A percentile compares a stretch with the other conserved stretches of the same genome.
phyloP scores from a whole-genome alignment of 1,284 basidiomycete genomes.

The Ustilago vetiveriae region DNA sequence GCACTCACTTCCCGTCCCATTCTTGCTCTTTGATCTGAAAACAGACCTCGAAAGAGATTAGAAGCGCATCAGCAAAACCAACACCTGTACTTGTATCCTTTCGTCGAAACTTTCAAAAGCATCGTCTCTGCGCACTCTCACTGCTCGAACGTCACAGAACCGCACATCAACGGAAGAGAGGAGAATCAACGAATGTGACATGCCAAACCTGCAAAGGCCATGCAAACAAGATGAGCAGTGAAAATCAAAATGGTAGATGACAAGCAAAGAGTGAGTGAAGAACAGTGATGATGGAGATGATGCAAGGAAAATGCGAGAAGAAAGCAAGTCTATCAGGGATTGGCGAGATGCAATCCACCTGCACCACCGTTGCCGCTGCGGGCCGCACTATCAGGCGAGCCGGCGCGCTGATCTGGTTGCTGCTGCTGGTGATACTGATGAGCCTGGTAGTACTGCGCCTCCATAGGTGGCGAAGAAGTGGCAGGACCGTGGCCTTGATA shows the following conservation, averaged over 20 bases:
- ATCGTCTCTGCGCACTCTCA: too few species aligned
- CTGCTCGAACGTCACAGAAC: too few species aligned
- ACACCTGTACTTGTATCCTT: conserved; percentile 18
- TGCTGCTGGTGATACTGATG: conserved; percentile 14
- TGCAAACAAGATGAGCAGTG: too few species aligned
- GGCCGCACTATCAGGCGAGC: conserved; percentile 24
- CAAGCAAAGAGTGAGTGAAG: neutral
- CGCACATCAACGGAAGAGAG: neutral
- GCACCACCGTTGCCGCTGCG: conserved; percentile 3
- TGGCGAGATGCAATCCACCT: conserved; percentile 39
- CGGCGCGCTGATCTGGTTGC: conserved; percentile 18
- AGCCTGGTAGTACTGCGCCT: conserved; percentile 27
- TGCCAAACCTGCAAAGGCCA: neutral
- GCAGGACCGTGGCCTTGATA: conserved; percentile 27
- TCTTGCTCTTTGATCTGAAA: too few species aligned
- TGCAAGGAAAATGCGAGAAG: neutral
- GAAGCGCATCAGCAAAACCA: neutral
- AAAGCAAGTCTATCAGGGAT: conserved; percentile 17
- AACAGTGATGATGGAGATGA: neutral
- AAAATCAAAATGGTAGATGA: too few species aligned
- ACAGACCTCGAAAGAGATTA: conserved; percentile 50
- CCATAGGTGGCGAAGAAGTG: conserved; percentile 13
- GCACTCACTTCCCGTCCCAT: too few species aligned
- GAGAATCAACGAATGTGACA: neutral
- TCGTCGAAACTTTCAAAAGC: neutral